Base-by-base conservation (phyloP, 1,139 yeast genomes). In the Candida tropicalis region DNA sequence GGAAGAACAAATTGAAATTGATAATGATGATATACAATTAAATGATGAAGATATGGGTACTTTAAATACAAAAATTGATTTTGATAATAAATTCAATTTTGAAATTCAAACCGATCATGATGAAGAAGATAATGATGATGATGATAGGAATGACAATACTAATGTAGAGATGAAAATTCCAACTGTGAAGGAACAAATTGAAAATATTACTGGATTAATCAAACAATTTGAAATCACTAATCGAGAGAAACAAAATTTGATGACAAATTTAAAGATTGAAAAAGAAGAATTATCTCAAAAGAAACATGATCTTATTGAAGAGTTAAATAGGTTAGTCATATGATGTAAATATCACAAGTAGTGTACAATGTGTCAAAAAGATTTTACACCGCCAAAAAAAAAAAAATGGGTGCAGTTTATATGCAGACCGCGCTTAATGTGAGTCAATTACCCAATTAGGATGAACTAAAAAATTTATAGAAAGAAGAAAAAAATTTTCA, bases 101-200 rank as follows among this genome's bases (percentile, higher is more conserved):
- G 66, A 56, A 35, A 44, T 60, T 25, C 49, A 48, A 17, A 52
- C 49, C 35, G 57, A 54, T 38, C 49, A 50, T 29, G 57, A 53
- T 7, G 55, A 49, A 9, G 48, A 44, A 5, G 39, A 35, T 17
- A 53, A 44, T 10, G 39, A 38, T 13, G 44, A 36, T 10, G 24
- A 32, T n/a, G 31, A 35, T 2, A 42, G 47, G 3, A 35, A 22
- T 10, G 27, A 22, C 5, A 28, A 20, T 9, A 22, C 15, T 4
- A 15, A 29, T 3, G 28, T 26, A 34, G 28, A 46, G 4, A 35
- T 47, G 1, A 41, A 43, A 27, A 54, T 59, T 5, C 39, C 46
- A 12, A 35, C 50, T 1, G 24, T 52, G 2, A 45, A 42, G 2
- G 47, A 52, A 22, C 59, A 56, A 41, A 20, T 57, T 8, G 26